Base-by-base conservation (phyloP, 2,329 filamentous ascomycete species). In the Aspergillus amoenus region DNA sequence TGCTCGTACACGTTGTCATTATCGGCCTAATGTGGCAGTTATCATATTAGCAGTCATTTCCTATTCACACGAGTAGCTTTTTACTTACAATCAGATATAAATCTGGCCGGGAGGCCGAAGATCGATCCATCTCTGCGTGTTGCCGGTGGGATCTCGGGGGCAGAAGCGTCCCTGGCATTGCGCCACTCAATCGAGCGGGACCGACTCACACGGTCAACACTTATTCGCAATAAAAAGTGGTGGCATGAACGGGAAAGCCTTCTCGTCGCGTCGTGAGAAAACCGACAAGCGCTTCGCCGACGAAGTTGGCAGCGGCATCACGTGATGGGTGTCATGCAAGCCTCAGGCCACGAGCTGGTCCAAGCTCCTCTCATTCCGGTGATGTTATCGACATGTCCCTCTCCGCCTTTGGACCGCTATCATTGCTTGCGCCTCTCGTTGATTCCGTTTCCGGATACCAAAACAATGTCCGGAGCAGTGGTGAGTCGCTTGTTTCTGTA, bases 1-100 rank as follows among this genome's bases (percentile, higher is more conserved):
- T 97, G 93, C 78, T 99, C 95, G 81, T 97, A 99, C 60, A 96
- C 85, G 55, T 90, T 88, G 78, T 99, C 94, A 78, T 95, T 91
- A 71, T 92, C 90, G 67, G 87, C 83, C 85, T 93, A 74, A 63
- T 76, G 66, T 64, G 67, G 67, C 34, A 13, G 77, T 72, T 13
- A 1, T 62, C 71, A 71, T 12, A 65, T 73, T 55, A 71, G 70
- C 52, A 37, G 66, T 69, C 63, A 68, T 61, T 64, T 68, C 67
- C 41, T 56, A 47, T 13, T 22, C 40, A 17, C n/a, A 47, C 43
- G 49, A 50, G 49, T 30, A 13, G 37, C 13, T 17, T 53, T 32
- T 18, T 41, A 68, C 76, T 73, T 62, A 78, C 77, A 54, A 79
- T 78, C 66, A 79, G 64, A 60, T 78, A 79, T 55, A 79, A 69